Base-by-base conservation (phyloP, 2,329 filamentous ascomycete species). In the Paraconiothyrium sp. region DNA sequence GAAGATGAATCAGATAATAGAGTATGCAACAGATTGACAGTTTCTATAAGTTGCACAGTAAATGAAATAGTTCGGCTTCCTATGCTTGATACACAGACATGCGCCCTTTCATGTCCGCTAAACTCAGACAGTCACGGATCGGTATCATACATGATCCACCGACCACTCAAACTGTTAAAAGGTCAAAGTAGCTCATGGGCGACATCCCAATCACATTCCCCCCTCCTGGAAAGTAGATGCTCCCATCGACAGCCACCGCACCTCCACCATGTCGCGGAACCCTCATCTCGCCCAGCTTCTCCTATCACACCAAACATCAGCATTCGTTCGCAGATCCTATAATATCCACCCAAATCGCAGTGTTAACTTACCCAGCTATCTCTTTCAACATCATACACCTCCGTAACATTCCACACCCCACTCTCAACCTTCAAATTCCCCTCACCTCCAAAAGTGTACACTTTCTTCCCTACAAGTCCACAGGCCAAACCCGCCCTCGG, bases 371-470 rank as follows among this genome's bases (percentile, higher is more conserved):
- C 51, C 73, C 73, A 76, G 4, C 13, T 44, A 34, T 73, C 61
- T 1, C 2, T 56, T 11, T 39, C 57, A 2, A 61, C 61, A 66
- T 75, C 70, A 57, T 69, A 74, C 1, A 60, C 66, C 61, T 75
- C 67, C 3, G 61, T 60, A 22, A 67, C 34, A 54, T 68, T 61
- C 47, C 71, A 75, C 1, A 72, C 63, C 2, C 67, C 67, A 39
- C 54, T 61, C 32, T 66, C 51, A 24, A 35, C 58, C 6, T 57
- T 50, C 7, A 34, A 48, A 50, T 73, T 72, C 16, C 66, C 70
- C 57, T 75, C 71, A 1, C 73, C 72, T 8, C 72, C 72, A 61
- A 76, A 70, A 20, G 67, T 66, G 54, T 70, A 75, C 3, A 76
- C 50, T 52, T 68, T 69, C 20, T 39, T 56, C 4, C 67, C 69